Base-by-base conservation (phyloP, 1,284 basidiomycete genomes). In the Boletellus sp. region DNA sequence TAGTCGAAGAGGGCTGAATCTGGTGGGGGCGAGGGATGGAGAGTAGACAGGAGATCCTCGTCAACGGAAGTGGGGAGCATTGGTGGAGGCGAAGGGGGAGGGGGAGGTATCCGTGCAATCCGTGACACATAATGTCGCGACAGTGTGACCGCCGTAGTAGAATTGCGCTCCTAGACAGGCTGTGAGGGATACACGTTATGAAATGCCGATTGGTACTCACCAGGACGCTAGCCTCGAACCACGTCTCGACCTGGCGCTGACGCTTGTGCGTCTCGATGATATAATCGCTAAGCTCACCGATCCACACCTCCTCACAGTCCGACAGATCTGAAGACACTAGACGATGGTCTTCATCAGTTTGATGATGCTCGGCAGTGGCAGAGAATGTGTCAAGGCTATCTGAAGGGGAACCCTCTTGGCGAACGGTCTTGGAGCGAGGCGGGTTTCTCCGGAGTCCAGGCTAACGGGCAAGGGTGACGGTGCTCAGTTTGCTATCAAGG, bases 251-350 rank as follows among this genome's bases (percentile, higher is more conserved):
- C 58, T 86, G 81, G 44, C 79, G 80, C 65, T 82, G 80, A 44
- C 87, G 81, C 62, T 82, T 83, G 62, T 85, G 82, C 2, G 85
- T 87, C 62, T 89, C 83, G 32, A 83, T 63, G 49, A 81, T 74
- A 61, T 91, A 91, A 51, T 80, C 78, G 47, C 77, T 75, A 15
- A 90, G 73, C 59, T 87, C 87, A 30, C 72, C 74, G 47, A 75
- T 70, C 88, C 88, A 91, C 10, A 91, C 64, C 54, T 90, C 89
- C 58, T 80, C 78, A 58, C 82, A 88, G 55, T 89, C 89, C 33
- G 87, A 86, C 49, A 91, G 69, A 73, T 91, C 89, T 21, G 89
- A 88, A 19, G 87, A 87, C 7, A 71, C 70, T 16, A 80, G 70
- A 40, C 71, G 74, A 45, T 53, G 68, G 41, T 78, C 76, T 44